phyloP scores from a whole-genome alignment of 2,329 filamentous ascomycete genomes.

The Colletotrichum limetticola region DNA sequence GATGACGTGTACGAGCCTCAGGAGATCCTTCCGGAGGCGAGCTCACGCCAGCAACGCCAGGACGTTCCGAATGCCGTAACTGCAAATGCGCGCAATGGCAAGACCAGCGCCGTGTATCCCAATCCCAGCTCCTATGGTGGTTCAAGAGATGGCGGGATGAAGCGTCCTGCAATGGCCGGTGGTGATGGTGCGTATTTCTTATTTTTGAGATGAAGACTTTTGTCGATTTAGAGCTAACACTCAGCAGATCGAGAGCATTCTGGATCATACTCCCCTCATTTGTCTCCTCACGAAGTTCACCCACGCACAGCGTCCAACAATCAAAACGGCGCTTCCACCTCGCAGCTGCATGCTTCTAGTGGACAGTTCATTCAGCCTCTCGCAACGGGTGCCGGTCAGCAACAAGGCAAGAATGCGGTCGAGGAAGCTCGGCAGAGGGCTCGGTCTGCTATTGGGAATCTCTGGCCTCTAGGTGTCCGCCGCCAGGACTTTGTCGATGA shows the following conservation, averaged over 20 bases:
- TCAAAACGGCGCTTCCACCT: neutral
- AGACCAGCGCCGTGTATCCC: neutral
- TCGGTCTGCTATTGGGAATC: constrained; percentile 72
- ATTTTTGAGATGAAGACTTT: too few species aligned
- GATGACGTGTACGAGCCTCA: constrained; percentile 65
- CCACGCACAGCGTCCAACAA: neutral
- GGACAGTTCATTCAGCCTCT: neutral
- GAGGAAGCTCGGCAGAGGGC: constrained; percentile 66
- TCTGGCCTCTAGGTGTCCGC: constrained; percentile 74
- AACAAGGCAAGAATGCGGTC: constrained; percentile 34
- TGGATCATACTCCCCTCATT: constrained; percentile 63
- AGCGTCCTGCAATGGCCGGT: neutral
- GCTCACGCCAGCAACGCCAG: neutral
- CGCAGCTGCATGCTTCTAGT: too few species aligned
- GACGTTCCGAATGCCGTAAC: neutral
- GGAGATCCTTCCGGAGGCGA: constrained; percentile 3
- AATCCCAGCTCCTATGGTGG: neutral
- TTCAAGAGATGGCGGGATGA: neutral
- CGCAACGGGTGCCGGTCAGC: neutral
- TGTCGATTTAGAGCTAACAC: neutral
- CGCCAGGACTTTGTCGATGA: constrained; percentile 80
- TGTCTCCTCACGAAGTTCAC: constrained; percentile 61
- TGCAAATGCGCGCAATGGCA: neutral
- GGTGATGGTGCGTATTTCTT: constrained; percentile 4
- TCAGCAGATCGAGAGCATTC: constrained; percentile 55